A percentile compares a stretch with the other conserved stretches of the same genome.
phyloP scores from a whole-genome alignment of 2,329 filamentous ascomycete genomes.

The Aspergillus sp. region DNA sequence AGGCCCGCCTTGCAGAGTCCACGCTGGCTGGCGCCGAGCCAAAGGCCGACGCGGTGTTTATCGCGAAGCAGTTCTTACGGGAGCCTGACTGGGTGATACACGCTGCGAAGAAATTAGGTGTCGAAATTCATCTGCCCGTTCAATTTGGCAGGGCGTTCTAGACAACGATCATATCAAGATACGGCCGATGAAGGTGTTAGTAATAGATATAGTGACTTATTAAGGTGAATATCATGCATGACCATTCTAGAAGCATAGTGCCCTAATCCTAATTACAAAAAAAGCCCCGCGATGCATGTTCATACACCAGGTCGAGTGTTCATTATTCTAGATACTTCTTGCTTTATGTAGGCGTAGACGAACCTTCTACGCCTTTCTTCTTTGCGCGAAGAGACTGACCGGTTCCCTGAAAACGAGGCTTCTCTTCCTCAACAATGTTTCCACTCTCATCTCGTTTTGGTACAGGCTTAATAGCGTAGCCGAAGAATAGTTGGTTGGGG shows the following conservation, averaged over 20 bases:
- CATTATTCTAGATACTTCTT: constrained; percentile 7
- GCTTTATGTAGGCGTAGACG: constrained; percentile 37
- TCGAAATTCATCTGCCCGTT: constrained; percentile 49
- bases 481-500: constrained; percentile 92
- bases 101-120: constrained; percentile 50
- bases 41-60: constrained; percentile 50
- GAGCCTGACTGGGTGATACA: constrained; percentile 57
- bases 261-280: background rate
- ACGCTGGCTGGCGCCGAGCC: constrained; percentile 29
- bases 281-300: background rate
- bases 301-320: background rate
- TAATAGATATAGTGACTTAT: background rate
- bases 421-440: constrained; percentile 61
- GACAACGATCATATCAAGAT: background rate
- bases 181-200: background rate
- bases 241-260: background rate
- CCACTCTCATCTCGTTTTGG: constrained; percentile 71
- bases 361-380: constrained; percentile 57
- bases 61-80: constrained; percentile 56
- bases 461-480: constrained; percentile 87
- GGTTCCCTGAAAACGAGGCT: constrained; percentile 77
- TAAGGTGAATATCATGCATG: constrained; percentile 1
- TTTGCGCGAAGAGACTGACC: constrained; percentile 79
- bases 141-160: constrained; percentile 44
- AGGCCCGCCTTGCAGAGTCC: constrained; percentile 18